Percentiles rank a stretch among this genome's conserved stretches.
These are phyloP conservation scores for Adansonia madagascariensis DNA, from an alignment of 441 rosid genomes.

Conservation along the genomic window DNA sequence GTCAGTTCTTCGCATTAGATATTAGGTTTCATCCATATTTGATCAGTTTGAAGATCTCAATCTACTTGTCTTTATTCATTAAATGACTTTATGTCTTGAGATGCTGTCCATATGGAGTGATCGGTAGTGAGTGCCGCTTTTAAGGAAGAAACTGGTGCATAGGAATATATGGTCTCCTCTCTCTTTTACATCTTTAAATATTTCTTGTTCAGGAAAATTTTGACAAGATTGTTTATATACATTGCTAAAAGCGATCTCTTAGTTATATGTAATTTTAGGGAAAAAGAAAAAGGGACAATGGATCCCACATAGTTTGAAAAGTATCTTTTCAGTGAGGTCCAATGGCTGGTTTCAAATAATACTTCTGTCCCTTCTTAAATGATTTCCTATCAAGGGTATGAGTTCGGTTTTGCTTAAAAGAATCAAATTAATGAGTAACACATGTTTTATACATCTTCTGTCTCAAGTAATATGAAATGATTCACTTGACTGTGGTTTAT, in stretches of 20 bases:
- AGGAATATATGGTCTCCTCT: neutral
- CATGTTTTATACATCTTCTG: neutral
- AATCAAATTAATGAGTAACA: neutral
- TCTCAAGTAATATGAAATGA: neutral
- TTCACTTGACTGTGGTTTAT: constrained; percentile 1
- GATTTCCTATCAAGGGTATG: neutral
- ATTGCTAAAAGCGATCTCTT: neutral
- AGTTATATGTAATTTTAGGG: neutral
- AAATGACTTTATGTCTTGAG: constrained; percentile 1
- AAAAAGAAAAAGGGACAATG: neutral
- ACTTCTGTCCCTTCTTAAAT: neutral
- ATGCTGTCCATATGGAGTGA: neutral
- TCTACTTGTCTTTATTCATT: neutral
- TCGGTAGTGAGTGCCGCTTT: neutral
- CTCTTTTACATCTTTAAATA: neutral
- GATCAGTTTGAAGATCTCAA: neutral
- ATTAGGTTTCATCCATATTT: constrained; percentile 14
- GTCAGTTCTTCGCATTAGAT: neutral
- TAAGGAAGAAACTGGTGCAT: neutral
- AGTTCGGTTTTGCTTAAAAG: neutral
- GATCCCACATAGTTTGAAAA: neutral
- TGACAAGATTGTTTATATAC: neutral
- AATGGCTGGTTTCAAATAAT: neutral
- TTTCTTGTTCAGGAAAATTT: neutral
- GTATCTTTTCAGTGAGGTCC: neutral